Percentiles rank a stretch among this genome's conserved stretches.
These are phyloP conservation scores for Ophiostoma tasmaniense DNA, from an alignment of 2,329 filamentous ascomycete species.

Conservation along the genomic window DNA sequence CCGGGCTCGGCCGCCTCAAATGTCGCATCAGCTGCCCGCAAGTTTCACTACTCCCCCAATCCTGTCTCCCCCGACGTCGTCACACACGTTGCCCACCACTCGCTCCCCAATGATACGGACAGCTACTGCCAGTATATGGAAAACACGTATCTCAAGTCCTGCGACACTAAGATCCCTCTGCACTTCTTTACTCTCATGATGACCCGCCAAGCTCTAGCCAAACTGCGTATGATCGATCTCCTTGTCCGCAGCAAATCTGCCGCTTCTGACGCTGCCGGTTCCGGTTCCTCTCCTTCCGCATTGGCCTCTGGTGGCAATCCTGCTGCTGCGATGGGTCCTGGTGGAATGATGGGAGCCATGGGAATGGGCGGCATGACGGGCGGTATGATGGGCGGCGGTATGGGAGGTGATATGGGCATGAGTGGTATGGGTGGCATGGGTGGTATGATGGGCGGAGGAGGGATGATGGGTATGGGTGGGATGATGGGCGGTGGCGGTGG, in stretches of 20 bases:
- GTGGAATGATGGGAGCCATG: not conserved
- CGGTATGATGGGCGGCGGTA: not conserved
- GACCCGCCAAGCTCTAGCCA: slow-evolving; percentile 47
- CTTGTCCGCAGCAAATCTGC: slow-evolving; percentile 32
- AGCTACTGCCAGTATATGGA: slow-evolving; percentile 48
- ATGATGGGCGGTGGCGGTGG: not conserved
- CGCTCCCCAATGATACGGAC: slow-evolving; percentile 42
- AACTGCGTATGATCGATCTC: slow-evolving; percentile 47
- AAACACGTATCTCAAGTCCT: slow-evolving; percentile 45
- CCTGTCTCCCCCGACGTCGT: slow-evolving; percentile 37
- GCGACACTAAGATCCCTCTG: slow-evolving; percentile 49
- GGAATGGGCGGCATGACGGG: not conserved
- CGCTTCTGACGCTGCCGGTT: not conserved
- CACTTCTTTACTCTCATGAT: slow-evolving; percentile 52
- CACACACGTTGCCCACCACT: slow-evolving; percentile 42
- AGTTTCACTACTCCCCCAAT: slow-evolving; percentile 28
- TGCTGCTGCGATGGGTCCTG: slow-evolving; percentile 22
- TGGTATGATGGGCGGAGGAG: slow-evolving; percentile 2
- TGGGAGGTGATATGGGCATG: slow-evolving; percentile 7
- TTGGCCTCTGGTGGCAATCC: not conserved
- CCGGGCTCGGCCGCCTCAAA: slow-evolving; percentile 24
- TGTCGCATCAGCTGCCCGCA: slow-evolving; percentile 21
- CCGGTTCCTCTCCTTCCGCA: slow-evolving; percentile 15
- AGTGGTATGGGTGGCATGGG: not conserved
- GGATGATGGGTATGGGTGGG: slow-evolving; percentile 3